Evolutionary conservation across 2,329 filamentous ascomycete species (phyloP), one percentile per base, ranked within the genome.

Genomic region (Aspergillus sojae): DNA sequence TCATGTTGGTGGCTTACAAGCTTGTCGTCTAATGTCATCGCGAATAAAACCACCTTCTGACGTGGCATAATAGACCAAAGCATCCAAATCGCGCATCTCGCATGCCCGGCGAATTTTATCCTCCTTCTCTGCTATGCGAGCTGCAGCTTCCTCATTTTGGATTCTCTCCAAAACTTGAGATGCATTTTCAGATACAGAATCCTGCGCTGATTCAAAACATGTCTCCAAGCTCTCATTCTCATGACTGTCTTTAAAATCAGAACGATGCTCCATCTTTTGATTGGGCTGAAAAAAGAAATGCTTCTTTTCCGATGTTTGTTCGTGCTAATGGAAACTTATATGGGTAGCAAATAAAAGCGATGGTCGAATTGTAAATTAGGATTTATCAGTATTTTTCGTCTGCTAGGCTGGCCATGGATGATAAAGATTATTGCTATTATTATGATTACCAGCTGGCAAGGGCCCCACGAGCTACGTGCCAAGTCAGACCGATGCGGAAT

Each of bases 11-110:
- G 39, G 86, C 91, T 79, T 86, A 96, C 94, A 97, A 69, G 92
- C 93, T 77, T 83, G 81, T 72, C 86, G 86, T 68, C 94, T 89
- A 66, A 95, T 77, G 32, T 83, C 79, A 74, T 93, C 90, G 23
- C 83, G 84, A 61, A 92, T 73, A 66, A 93, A 84, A 21, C 91
- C 91, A n/a, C 88, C 90, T 59, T 82, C 79, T 1, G 87, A 86
- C 58, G 85, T 84, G 45, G 90, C 89, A 64, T 91, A 80, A 14
- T 72, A 72, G 64, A 85, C 82, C 61, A 93, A 82, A 50, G 79
- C 78, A 41, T 82, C 77, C 41, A 90, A 76, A 73, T 92, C 85
- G 58, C 77, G 81, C 71, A 78, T 79, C 66, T 79, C 80, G 78
- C 89, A 92, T 34, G 90, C 90, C 52, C 84, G 80, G 23, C 84